Base-by-base conservation (phyloP, 2,329 filamentous ascomycete species). In the Ophiostoma piceae region DNA sequence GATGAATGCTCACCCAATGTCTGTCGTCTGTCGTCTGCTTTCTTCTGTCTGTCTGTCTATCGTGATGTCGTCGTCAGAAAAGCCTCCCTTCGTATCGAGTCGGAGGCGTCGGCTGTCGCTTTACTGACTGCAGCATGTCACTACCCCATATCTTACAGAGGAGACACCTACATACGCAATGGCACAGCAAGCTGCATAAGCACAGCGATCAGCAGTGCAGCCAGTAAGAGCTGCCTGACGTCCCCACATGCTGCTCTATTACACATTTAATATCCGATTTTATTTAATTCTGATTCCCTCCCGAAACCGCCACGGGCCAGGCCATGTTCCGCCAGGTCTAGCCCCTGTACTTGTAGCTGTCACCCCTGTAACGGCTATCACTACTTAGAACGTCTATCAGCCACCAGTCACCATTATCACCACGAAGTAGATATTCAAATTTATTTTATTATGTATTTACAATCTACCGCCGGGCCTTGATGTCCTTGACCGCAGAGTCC, bases 401-500 rank as follows among this genome's bases (percentile, higher is more conserved):
- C 26, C 26, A 54, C 19, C 19, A 8, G n/a, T 47, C 1, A 47
- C 19, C 43, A 47, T 14, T 12, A 47, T 47, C 43, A 19, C 19
- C 19, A 16, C 16, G 26, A 29, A 29, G 26, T 51, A 51, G 43
- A 57, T 57, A 22, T 57, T 57, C 7, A 57, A 22, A 26, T 57
- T 26, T 22, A 57, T 22, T 22, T 8, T n/a, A 19, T 47, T 47
- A 47, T 19, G 14, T 64, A 64, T 64, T 57, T 60, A 29, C 19
- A 8, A 16, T n/a, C 60, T 66, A 66, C 9, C 37, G 65, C 57
- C 67, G 65, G 37, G 47, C 47, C 57, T 67, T 65, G 60, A 32
- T 37, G 22, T 67, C 69, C 64, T 64, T 67, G 29, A 74, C 71
- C 37, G 77, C 76, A 41, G 78, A 76, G 73, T 83, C 87, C 74